A percentile compares a stretch with the other conserved stretches of the same genome.
Conservation (phyloP, 2,329 filamentous ascomycete genomes). For the Botryotinia convoluta region DNA sequence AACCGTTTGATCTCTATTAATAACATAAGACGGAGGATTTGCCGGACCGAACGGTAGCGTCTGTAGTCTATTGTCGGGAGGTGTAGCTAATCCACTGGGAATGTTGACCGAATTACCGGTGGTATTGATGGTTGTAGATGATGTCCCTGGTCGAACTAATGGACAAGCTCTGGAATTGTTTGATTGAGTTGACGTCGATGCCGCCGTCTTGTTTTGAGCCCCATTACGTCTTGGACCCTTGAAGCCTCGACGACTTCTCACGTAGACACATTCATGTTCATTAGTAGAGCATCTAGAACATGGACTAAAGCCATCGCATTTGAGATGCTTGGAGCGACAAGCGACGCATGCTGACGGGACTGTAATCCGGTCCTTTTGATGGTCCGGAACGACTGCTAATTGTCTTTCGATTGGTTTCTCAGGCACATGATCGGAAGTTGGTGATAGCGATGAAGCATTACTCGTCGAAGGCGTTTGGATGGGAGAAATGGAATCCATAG, state of each 20-base stretch:
- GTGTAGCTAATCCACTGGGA: constrained; percentile 32
- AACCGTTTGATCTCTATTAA: constrained; percentile 3
- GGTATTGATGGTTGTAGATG: constrained; percentile 13
- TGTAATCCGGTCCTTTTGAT: constrained; percentile 29
- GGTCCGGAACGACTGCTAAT: constrained; percentile 10
- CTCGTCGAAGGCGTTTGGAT: constrained; percentile 19
- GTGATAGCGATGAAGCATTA: constrained; percentile 20
- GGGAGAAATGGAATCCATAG: constrained; percentile 20
- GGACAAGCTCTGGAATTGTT: constrained; percentile 27
- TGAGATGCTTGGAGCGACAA: constrained; percentile 58
- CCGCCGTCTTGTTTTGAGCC: constrained; percentile 6
- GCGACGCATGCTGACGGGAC: constrained; percentile 35
- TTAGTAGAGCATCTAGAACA: constrained; percentile 64
- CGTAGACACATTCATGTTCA: constrained; percentile 64
- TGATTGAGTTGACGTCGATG: constrained; percentile 11
- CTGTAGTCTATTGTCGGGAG: constrained; percentile 32
- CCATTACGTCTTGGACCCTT: constrained; percentile 54
- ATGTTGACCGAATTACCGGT: constrained; percentile 28
- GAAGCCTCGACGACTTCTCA: constrained; percentile 72
- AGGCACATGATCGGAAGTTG: constrained; percentile 15
- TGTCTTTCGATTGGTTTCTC: constrained; percentile 24
- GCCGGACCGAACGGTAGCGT: constrained; percentile 24
- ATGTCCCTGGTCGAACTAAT: constrained; percentile 29
- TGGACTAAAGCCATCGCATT: constrained; percentile 69
- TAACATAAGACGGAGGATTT: constrained; percentile 13